These are phyloP conservation scores for Suillus variegatus DNA, from an alignment of 768 basidiomycete genomes.

Conservation along the genomic window DNA sequence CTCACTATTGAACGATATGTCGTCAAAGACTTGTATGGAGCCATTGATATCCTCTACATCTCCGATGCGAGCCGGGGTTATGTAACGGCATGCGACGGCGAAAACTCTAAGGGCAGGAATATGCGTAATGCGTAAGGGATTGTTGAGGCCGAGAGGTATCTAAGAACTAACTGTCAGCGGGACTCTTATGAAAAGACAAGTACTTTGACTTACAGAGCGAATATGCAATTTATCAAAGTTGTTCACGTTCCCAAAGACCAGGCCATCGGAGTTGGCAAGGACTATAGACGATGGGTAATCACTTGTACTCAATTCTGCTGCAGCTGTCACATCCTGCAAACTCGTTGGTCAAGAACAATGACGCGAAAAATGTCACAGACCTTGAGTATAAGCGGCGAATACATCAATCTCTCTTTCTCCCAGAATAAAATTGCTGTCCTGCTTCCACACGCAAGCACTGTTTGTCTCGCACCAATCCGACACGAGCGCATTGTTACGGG, in stretches of 20 bases:
- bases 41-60: slow-evolving; percentile 48
- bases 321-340: slow-evolving; percentile 54
- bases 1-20: slow-evolving; percentile 63
- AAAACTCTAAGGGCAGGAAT: slow-evolving; percentile 55
- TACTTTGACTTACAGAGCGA: slow-evolving; percentile 55
- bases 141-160: slow-evolving; percentile 72
- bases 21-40: slow-evolving; percentile 68
- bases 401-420: slow-evolving; percentile 62
- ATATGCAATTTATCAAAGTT: slow-evolving; percentile 82
- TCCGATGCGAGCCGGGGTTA: slow-evolving; percentile 54
- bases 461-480: slow-evolving; percentile 49
- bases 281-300: slow-evolving; percentile 56
- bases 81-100: slow-evolving; percentile 63
- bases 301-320: slow-evolving; percentile 48
- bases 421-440: slow-evolving; percentile 69
- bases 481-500: slow-evolving; percentile 66
- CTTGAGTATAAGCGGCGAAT: slow-evolving; percentile 76
- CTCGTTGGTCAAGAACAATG: slow-evolving; percentile 5
- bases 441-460: slow-evolving; percentile 73
- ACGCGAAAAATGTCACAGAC: slow-evolving; percentile 28
- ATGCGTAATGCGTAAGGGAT: slow-evolving; percentile 69
- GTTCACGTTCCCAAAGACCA: slow-evolving; percentile 66
- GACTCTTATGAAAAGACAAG: background rate
- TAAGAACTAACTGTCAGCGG: slow-evolving; percentile 28
- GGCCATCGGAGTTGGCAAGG: slow-evolving; percentile 50